Percentiles rank a stretch among this genome's conserved stretches.
Evolutionary conservation across 2,329 filamentous ascomycete genomes (phyloP).

Genomic region (Fusarium acutatum): DNA sequence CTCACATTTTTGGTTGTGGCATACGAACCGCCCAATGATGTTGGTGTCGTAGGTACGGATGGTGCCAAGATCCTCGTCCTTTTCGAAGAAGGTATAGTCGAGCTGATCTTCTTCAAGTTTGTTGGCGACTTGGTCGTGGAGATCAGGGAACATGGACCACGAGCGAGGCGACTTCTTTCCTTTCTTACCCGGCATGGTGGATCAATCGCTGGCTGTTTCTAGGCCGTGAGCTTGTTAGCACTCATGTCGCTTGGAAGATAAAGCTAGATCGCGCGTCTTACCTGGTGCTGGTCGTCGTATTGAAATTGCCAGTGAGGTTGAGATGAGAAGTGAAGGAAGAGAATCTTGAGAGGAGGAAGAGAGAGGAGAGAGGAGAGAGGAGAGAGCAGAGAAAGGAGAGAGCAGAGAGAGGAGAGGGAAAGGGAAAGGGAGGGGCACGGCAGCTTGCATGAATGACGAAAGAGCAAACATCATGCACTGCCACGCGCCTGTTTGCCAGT

Average conservation of each 20-base stretch:
- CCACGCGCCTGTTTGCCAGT: background rate
- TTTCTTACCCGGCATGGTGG: background rate
- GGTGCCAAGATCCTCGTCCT: fast-evolving
- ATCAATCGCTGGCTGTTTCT: background rate
- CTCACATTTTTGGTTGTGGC: background rate
- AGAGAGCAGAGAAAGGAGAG: too few species aligned
- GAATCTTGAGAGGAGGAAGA: background rate
- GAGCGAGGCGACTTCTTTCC: background rate
- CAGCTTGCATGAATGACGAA: background rate
- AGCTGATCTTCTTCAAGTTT: background rate
- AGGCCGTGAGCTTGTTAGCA: background rate
- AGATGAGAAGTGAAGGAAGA: background rate
- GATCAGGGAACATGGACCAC: background rate
- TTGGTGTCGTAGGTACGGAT: background rate
- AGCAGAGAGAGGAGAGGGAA: background rate
- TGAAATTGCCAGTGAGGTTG: background rate
- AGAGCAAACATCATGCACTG: background rate
- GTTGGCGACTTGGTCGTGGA: background rate
- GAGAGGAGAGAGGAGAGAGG: background rate
- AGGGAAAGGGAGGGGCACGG: background rate
- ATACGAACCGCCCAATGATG: background rate
- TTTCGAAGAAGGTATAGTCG: background rate
- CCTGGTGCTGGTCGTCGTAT: background rate
- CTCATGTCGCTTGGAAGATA: fast-evolving
- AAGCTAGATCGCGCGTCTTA: background rate